Conservation (phyloP, 176 grass and related monocot species). For the Themeda triandra region DNA sequence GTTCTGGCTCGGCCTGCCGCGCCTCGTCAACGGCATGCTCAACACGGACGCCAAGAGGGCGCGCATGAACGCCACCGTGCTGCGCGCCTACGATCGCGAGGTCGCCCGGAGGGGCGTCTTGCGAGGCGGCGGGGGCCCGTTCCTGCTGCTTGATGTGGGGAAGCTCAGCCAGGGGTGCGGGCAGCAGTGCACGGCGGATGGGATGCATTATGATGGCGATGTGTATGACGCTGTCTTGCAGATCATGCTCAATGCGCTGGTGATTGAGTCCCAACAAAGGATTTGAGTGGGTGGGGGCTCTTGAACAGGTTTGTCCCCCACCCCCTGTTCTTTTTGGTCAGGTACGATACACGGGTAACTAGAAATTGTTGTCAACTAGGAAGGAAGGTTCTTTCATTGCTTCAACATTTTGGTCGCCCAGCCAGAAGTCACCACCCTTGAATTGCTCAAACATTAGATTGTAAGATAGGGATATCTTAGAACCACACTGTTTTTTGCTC, state of each 20-base stretch:
- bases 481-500: constrained; percentile 37
- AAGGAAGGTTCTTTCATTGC: constrained; percentile 43
- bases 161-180: constrained; percentile 62
- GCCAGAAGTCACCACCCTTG: constrained; percentile 10
- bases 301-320: constrained; percentile 53
- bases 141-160: constrained; percentile 66
- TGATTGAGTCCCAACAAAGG: constrained; percentile 78
- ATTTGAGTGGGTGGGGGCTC: constrained; percentile 55
- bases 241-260: constrained; percentile 84
- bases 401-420: constrained; percentile 18
- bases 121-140: constrained; percentile 40
- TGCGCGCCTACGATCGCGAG: constrained; percentile 61
- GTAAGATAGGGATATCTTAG: constrained; percentile 42
- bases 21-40: constrained; percentile 65
- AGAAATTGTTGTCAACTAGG: constrained; percentile 50
- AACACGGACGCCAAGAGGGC: constrained; percentile 81
- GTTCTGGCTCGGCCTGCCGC: constrained; percentile 87
- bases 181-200: constrained; percentile 60
- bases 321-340: constrained; percentile 41
- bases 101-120: constrained; percentile 44
- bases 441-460: constrained; percentile 39
- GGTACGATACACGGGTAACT: constrained; percentile 33
- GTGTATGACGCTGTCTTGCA: constrained; percentile 80
- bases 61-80: constrained; percentile 65
- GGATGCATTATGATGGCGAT: constrained; percentile 70